These are phyloP conservation scores for Epichloe festucae DNA, from an alignment of 2,329 filamentous ascomycete genomes.

Conservation along the genomic window DNA sequence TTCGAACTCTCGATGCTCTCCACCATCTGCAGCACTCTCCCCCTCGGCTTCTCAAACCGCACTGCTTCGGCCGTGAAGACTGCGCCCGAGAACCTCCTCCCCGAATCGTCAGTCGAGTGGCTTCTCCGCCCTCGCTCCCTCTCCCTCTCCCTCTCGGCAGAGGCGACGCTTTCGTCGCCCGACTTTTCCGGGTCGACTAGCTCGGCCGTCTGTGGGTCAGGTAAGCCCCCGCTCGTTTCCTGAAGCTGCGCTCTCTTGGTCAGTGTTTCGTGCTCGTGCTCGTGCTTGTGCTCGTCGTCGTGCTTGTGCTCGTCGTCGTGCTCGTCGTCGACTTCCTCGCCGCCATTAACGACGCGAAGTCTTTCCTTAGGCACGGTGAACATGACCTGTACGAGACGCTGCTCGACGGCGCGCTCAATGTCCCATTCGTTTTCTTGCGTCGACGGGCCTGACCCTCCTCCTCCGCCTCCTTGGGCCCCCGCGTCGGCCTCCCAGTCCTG, in stretches of 20 bases:
- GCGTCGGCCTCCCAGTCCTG: conserved; percentile 35
- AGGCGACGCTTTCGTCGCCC: neutral
- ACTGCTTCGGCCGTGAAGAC: conserved; percentile 36
- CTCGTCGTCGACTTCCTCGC: conserved; percentile 25
- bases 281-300: neutral
- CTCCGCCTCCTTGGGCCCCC: conserved; percentile 14
- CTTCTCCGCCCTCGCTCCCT: conserved; percentile 7
- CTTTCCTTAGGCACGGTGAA: conserved; percentile 86
- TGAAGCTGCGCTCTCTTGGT: conserved; percentile 1
- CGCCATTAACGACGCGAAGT: conserved; percentile 79
- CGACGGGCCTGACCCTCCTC: conserved; percentile 15
- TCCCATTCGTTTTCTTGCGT: conserved; percentile 60
- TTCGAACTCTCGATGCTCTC: conserved; percentile 36
- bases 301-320: conserved; percentile 1
- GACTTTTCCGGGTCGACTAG: conserved; percentile 23
- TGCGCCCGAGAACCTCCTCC: conserved; percentile 19
- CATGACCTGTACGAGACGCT: conserved; percentile 66
- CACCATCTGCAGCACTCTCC: conserved; percentile 43
- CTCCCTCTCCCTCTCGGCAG: neutral
- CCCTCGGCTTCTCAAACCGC: conserved; percentile 25
- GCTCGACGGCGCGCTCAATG: conserved; percentile 59
- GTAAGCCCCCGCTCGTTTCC: conserved; percentile 2
- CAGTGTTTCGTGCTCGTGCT: conserved; percentile 5
- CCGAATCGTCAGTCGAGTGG: conserved; percentile 18
- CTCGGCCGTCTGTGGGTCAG: conserved; percentile 22